Evolutionary conservation across 805 yeast species (phyloP), one percentile per base, ranked within the genome.

Genomic region (Ascoidea tarda): DNA sequence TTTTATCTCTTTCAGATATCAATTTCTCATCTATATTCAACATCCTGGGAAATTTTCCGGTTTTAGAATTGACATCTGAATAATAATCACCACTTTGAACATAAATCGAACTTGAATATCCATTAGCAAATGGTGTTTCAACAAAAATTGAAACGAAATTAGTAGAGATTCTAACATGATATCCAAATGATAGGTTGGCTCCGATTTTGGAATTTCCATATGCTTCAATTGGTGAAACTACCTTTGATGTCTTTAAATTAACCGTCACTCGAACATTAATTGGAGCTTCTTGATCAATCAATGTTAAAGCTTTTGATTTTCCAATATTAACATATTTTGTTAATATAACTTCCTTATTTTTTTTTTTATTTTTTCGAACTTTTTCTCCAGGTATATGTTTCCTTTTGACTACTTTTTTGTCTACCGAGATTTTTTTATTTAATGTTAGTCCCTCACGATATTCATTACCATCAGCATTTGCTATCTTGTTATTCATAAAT

Each of bases 291-390:
- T 76, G 77, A 6, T 71, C 69, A 6, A 65, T 66, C 50, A 89
- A 71, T 62, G 82, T 82, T 38, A 89, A 59, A 16, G 81, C 73
- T 52, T 76, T 67, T 1, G 70, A 69, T 53, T 72, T 75, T 0
- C 97, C 97, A 48, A 89, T 72, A 60, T 89, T 87, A 50, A 89
- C 85, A 60, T 73, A 86, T 59, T 80, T 81, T 5, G 96, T 89
- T 42, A 73, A 67, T 47, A 79, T 69, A 47, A 75, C 76, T 46
- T 70, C 71, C 55, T 78, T 75, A 48, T 76, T 76, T 58, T 76
- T 78, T 57, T 73, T 76, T 50, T 73, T 72, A 61, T 70, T 59
- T 60, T 70, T 64, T 66, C 72, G 62, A 55, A 60, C 55, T 54
- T 61, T 58, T 49, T 60, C 50, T 16, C 58, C 58, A 5, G 58